Base-by-base conservation (phyloP, 1,139 yeast species). In the Fermentozyma sake region DNA sequence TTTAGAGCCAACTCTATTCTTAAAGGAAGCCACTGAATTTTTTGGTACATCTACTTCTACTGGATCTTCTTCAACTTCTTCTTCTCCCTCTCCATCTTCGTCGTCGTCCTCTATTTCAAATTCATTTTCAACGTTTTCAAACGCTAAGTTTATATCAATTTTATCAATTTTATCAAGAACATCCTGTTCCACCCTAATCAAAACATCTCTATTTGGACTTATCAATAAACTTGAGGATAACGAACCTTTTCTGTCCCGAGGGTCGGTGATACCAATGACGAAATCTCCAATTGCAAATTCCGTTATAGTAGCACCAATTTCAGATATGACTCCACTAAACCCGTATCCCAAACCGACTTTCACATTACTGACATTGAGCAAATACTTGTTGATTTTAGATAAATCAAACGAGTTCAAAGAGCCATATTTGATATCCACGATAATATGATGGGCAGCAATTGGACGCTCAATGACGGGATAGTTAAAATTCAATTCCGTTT, bases 261-360 rank as follows among this genome's bases (percentile, higher is more conserved):
- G 65, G 37, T 56, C 52, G 7, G 62, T 50, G 20, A 55, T 33
- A 3, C 72, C 73, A 33, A 60, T 47, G 2, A 67, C 72, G 14
- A 31, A 37, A 30, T 57, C 62, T 5, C 69, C 72, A 22, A 54
- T 52, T 5, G 45, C 39, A 33, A 41, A 61, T 11, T 35, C 43
- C 12, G 39, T 41, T 21, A 48, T 52, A n/a, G 45, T 50, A 7
- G 44, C 24, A 2, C 72, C 71, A 12, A 61, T 54, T 22, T 51
- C 52, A 6, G 46, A 38, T 4, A 67, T 46, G 13, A 43, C 48
- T 3, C 72, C 73, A 9, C 58, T 50, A 42, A 58, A 67, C 31
- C 61, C 69, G 42, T 61, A 61, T 2, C 72, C 73, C 28, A 67
- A 44, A 0, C 71, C 72, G 6, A 67, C 53, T 33, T 61, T 54